phyloP scores from a whole-genome alignment of 2,329 filamentous ascomycete species.

The Lasiodiplodia theobromae region DNA sequence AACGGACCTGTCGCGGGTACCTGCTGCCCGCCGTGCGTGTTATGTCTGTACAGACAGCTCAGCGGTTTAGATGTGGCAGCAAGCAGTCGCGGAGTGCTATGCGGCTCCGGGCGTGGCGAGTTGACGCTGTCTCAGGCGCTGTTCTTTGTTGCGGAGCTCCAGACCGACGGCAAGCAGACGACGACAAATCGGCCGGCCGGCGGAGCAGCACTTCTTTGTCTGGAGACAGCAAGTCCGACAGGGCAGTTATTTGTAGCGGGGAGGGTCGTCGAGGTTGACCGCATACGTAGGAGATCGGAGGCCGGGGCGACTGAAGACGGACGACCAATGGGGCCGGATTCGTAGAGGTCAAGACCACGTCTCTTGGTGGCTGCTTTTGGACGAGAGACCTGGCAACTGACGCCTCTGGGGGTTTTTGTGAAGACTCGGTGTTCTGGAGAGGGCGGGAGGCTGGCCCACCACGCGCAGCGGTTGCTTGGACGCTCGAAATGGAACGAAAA shows the following conservation, averaged over 20 bases:
- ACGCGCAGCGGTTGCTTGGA: slow-evolving; percentile 31
- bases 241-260: slow-evolving; percentile 49
- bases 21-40: slow-evolving; percentile 40
- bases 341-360: slow-evolving; percentile 43
- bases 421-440: slow-evolving; percentile 20
- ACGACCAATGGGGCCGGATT: slow-evolving; percentile 48
- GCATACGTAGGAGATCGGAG: slow-evolving; percentile 44
- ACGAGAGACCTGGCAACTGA: slow-evolving; percentile 29
- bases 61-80: slow-evolving; percentile 32
- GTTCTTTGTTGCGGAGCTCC: slow-evolving; percentile 44
- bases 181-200: slow-evolving; percentile 40
- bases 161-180: slow-evolving; percentile 36
- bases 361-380: slow-evolving; percentile 45
- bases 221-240: slow-evolving; percentile 37
- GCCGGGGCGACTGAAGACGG: slow-evolving; percentile 46
- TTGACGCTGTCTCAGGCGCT: slow-evolving; percentile 41
- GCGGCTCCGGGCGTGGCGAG: slow-evolving; percentile 40
- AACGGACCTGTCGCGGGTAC: slow-evolving; percentile 46
- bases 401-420: slow-evolving; percentile 28
- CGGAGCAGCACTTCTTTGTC: slow-evolving; percentile 47
- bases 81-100: slow-evolving; percentile 39
- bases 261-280: slow-evolving; percentile 42
- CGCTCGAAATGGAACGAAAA: slow-evolving; percentile 30
- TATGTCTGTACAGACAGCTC: slow-evolving; percentile 32
- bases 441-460: slow-evolving; percentile 23